These are phyloP conservation scores for Daucus carota DNA, from an alignment of 129 eudicot species.

Conservation along the genomic window DNA sequence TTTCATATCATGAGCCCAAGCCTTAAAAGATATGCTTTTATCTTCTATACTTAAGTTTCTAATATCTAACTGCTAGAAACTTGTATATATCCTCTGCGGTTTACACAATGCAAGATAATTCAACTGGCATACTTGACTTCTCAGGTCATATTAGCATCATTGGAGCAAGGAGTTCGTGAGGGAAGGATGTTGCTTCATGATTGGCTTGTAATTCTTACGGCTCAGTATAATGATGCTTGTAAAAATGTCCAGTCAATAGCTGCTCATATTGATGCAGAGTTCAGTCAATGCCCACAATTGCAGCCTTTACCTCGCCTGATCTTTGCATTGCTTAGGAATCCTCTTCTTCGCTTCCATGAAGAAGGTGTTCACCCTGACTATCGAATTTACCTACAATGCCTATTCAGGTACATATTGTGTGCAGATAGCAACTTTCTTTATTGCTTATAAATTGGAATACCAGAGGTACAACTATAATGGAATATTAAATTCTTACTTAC, in stretches of 20 bases:
- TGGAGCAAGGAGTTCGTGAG: conserved; percentile 87
- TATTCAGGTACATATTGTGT: conserved; percentile 60
- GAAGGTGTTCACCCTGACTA: conserved; percentile 99
- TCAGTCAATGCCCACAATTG: conserved; percentile 88
- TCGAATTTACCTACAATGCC: conserved; percentile 90
- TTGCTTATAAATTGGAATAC: not conserved
- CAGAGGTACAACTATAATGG: not conserved
- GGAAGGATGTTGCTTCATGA: conserved; percentile 85
- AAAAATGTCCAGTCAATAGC: conserved; percentile 51
- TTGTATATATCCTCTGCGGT: not conserved
- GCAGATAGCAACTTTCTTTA: not conserved
- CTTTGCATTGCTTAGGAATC: conserved; percentile 83
- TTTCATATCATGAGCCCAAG: not conserved
- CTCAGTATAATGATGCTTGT: conserved; percentile 75
- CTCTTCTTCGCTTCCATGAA: conserved; percentile 90
- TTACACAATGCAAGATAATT: not conserved
- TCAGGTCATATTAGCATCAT: conserved; percentile 83
- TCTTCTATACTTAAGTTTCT: not conserved
- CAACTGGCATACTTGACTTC: conserved; percentile 1
- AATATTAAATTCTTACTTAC: not conserved
- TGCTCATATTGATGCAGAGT: conserved; percentile 60
- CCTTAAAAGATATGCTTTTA: not conserved
- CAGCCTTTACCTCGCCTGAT: conserved; percentile 82
- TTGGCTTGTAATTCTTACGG: conserved; percentile 96
- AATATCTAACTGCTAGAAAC: not conserved